A percentile compares a stretch with the other conserved stretches of the same genome.
Conservation (phyloP, 768 basidiomycete species). For the Tulasnella calospora region DNA sequence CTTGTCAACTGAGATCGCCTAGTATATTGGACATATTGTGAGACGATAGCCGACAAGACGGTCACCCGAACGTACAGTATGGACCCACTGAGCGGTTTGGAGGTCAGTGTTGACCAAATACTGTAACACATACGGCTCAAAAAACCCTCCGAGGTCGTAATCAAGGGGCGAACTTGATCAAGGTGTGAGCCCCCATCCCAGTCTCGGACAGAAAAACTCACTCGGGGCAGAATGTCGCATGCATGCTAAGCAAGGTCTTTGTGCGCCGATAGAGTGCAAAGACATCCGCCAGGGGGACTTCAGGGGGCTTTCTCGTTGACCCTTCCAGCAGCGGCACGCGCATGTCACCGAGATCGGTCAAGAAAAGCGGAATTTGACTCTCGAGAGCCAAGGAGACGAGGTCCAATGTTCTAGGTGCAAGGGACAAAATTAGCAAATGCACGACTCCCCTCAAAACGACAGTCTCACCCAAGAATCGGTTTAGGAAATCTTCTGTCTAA, state of each 20-base stretch:
- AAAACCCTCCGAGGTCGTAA: conserved; percentile 71
- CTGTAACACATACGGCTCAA: conserved; percentile 79
- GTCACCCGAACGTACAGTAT: conserved; percentile 55
- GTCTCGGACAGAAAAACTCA: conserved; percentile 40
- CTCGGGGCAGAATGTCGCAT: conserved; percentile 72
- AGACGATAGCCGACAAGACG: background rate
- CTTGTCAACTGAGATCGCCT: conserved; percentile 82
- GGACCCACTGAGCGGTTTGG: conserved; percentile 92
- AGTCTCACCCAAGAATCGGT: conserved; percentile 66
- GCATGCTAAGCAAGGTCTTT: conserved; percentile 69
- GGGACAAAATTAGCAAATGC: background rate
- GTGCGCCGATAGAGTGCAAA: conserved; percentile 80
- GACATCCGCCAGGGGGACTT: conserved; percentile 84
- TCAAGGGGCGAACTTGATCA: conserved; percentile 36
- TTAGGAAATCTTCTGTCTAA: conserved; percentile 84
- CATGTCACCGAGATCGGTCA: conserved; percentile 61
- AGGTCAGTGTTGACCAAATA: conserved; percentile 84
- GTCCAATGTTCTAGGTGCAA: conserved; percentile 48
- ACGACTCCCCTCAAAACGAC: background rate
- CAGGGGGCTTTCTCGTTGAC: conserved; percentile 81
- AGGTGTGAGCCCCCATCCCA: conserved; percentile 32
- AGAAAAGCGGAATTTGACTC: conserved; percentile 59
- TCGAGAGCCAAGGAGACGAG: conserved; percentile 73
- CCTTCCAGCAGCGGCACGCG: conserved; percentile 74
- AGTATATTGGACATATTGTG: background rate